Percentiles rank a stretch among this genome's conserved stretches.
Conservation (phyloP, 148 eudicot genomes). For the Amaranthus hypochondriacus region DNA sequence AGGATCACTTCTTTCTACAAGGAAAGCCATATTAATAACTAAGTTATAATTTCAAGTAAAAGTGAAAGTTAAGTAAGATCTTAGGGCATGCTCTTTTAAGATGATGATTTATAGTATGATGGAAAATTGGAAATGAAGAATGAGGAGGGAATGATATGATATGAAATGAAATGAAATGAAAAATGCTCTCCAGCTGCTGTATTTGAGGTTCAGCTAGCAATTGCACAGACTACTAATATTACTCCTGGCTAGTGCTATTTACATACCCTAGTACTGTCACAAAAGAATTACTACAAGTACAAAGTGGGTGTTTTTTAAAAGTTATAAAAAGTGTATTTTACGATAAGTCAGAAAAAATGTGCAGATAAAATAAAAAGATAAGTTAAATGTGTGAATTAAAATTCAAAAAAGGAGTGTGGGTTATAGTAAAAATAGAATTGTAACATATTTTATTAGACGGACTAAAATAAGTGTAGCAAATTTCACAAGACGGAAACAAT, state of each 20-base stretch:
- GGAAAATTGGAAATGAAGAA: conserved; percentile 5
- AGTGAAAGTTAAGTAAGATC: conserved; percentile 17
- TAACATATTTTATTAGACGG: no score
- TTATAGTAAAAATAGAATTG: no score
- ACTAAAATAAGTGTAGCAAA: not conserved
- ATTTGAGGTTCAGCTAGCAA: conserved; percentile 21
- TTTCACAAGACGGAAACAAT: not conserved
- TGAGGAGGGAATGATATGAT: conserved; percentile 1
- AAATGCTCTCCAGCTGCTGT: conserved; percentile 29
- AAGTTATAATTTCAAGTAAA: not conserved
- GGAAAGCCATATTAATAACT: conserved; percentile 23
- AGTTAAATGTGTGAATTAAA: no score
- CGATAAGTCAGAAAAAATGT: no score
- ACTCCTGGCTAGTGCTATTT: conserved; percentile 19
- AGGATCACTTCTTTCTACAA: conserved; percentile 31
- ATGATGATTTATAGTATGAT: conserved; percentile 6
- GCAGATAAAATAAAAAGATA: no score
- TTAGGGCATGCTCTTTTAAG: conserved; percentile 20
- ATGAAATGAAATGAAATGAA: not conserved
- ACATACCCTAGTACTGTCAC: conserved; percentile 5
- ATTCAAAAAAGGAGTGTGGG: no score
- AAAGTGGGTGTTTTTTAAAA: no score
- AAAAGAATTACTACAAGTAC: no score
- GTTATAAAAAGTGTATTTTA: no score
- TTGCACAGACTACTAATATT: conserved; percentile 9